Percentiles rank a stretch among this genome's conserved stretches.
Conservation (phyloP, 2,329 filamentous ascomycete genomes). For the Alternaria gaisen region DNA sequence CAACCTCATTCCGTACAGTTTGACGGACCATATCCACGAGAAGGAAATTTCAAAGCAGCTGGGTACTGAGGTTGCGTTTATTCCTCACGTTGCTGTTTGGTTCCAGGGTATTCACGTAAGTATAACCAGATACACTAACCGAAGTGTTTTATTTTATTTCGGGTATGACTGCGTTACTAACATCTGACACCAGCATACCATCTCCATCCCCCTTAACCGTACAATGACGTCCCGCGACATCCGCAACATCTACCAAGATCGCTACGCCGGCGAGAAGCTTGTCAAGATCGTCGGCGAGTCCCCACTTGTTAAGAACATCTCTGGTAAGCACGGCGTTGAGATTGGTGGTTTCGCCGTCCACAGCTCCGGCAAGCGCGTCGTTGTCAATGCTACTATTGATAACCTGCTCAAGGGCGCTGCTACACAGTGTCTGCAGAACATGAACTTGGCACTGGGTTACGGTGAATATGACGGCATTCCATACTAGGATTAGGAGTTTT, state of each 20-base stretch:
- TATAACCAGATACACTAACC: background rate
- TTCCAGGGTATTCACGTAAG: constrained; percentile 87
- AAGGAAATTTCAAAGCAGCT: constrained; percentile 85
- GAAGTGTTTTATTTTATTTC: background rate
- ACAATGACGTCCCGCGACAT: constrained; percentile 91
- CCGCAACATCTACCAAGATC: constrained; percentile 92
- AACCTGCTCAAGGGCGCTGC: constrained; percentile 93
- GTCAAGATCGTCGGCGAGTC: constrained; percentile 91
- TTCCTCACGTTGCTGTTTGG: constrained; percentile 95
- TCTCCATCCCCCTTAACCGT: constrained; percentile 86
- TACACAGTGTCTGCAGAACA: constrained; percentile 93
- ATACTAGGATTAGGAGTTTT: constrained; percentile 30
- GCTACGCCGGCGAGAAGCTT: constrained; percentile 94
- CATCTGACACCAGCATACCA: constrained; percentile 69
- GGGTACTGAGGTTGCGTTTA: constrained; percentile 78
- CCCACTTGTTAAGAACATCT: constrained; percentile 84
- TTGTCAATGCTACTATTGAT: constrained; percentile 94
- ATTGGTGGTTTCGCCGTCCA: constrained; percentile 97
- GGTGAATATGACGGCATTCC: constrained; percentile 90
- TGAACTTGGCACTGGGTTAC: constrained; percentile 91
- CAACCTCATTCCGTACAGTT: constrained; percentile 89
- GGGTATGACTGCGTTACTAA: background rate
- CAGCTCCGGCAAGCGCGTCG: constrained; percentile 85
- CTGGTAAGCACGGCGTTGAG: constrained; percentile 86
- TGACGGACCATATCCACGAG: constrained; percentile 96